These are phyloP conservation scores for Solanum etuberosum DNA, from an alignment of 257 asterid genomes.

Conservation along the genomic window DNA sequence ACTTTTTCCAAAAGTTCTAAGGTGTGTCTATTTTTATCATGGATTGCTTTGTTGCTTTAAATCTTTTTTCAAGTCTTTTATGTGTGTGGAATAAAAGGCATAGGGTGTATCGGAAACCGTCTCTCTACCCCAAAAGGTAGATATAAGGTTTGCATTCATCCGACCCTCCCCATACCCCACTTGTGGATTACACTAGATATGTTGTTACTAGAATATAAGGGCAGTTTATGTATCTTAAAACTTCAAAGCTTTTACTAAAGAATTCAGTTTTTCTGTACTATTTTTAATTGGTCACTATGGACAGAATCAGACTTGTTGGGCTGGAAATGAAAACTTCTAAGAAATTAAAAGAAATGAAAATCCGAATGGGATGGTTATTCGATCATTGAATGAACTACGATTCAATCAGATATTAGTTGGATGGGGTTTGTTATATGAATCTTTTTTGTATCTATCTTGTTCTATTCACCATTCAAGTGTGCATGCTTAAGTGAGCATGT, in stretches of 20 bases:
- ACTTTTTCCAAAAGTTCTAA: constrained; percentile 18
- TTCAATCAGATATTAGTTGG: neutral
- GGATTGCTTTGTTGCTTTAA: neutral
- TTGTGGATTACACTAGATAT: neutral
- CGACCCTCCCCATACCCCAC: neutral
- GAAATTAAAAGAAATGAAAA: neutral
- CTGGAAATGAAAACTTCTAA: neutral
- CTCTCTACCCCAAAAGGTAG: neutral
- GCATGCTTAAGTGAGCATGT: neutral
- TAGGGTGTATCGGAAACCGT: neutral
- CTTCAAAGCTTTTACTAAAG: neutral
- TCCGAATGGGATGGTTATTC: neutral
- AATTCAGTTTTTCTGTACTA: neutral
- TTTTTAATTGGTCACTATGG: neutral
- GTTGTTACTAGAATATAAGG: neutral
- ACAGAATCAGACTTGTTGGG: neutral
- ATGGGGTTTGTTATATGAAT: neutral
- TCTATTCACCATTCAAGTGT: neutral
- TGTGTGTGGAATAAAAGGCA: neutral
- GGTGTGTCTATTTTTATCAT: neutral
- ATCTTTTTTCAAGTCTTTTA: neutral
- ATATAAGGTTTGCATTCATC: neutral
- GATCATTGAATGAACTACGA: neutral
- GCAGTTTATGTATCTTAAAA: neutral
- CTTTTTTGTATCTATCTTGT: neutral